phyloP scores from a whole-genome alignment of 2,329 filamentous ascomycete genomes.

The Trichoderma asperellum region DNA sequence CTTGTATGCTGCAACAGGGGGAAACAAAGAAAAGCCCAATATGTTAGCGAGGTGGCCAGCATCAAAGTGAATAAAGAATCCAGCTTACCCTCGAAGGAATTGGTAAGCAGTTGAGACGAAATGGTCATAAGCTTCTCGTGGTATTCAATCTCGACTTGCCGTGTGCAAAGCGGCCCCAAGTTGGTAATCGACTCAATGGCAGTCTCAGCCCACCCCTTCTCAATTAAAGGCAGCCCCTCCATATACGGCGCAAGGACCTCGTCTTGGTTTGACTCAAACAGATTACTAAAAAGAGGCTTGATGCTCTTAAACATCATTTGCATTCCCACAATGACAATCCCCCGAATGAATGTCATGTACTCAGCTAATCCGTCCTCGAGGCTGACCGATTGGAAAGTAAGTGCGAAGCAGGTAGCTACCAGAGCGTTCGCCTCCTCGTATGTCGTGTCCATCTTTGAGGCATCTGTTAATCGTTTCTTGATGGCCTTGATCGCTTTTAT shows the following conservation, averaged over 20 bases:
- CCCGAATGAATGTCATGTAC: slow-evolving; percentile 64
- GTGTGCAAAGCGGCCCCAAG: slow-evolving; percentile 50
- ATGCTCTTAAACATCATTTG: slow-evolving; percentile 57
- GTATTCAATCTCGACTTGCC: slow-evolving; percentile 52
- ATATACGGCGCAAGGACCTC: slow-evolving; percentile 51
- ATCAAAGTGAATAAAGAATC: not conserved
- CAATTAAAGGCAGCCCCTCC: slow-evolving; percentile 50
- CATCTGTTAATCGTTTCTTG: slow-evolving; percentile 56
- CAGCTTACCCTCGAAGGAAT: slow-evolving; percentile 57
- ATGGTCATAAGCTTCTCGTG: slow-evolving; percentile 51
- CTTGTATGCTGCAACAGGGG: slow-evolving; percentile 49
- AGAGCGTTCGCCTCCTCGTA: slow-evolving; percentile 62
- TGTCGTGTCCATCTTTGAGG: slow-evolving; percentile 46
- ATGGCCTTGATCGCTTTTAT: slow-evolving; percentile 67
- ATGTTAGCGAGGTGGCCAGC: not conserved
- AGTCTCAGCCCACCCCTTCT: slow-evolving; percentile 50
- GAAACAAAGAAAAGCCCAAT: not conserved
- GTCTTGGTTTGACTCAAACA: slow-evolving; percentile 48
- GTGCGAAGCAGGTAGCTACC: slow-evolving; percentile 61
- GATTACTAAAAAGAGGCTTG: slow-evolving; percentile 55
- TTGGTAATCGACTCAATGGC: slow-evolving; percentile 50
- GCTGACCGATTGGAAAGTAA: slow-evolving; percentile 62
- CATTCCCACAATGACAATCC: slow-evolving; percentile 58
- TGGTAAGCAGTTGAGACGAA: slow-evolving; percentile 55
- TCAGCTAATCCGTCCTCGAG: slow-evolving; percentile 63